A percentile compares a stretch with the other conserved stretches of the same genome.
Evolutionary conservation across 2,329 filamentous ascomycete genomes (phyloP).

Genomic region (Nothomitra cinnamomea): DNA sequence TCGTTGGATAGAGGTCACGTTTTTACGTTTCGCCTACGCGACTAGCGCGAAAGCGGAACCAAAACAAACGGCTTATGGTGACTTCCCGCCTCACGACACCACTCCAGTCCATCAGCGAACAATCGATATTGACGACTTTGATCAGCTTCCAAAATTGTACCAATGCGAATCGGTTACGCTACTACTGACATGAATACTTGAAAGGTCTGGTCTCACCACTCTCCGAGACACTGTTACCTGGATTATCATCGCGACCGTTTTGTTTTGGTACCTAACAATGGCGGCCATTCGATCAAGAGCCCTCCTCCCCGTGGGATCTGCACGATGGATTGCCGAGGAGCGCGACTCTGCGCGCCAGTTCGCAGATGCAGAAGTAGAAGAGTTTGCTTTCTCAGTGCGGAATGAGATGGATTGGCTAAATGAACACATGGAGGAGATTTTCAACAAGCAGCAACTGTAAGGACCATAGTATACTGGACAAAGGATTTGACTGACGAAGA

Average conservation of each 20-base stretch:
- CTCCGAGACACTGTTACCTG: too few relatives aligned
- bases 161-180: neutral
- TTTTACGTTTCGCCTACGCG: neutral
- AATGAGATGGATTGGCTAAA: conserved; percentile 98
- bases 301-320: conserved; percentile 58
- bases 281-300: conserved; percentile 20
- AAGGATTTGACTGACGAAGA: conserved; percentile 5
- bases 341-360: conserved; percentile 61
- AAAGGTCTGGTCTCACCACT: too few relatives aligned
- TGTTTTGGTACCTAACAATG: conserved; percentile 5
- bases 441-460: conserved; percentile 73
- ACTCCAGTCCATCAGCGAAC: neutral
- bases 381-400: conserved; percentile 78
- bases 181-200: neutral
- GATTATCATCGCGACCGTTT: neutral
- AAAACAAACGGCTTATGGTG: conserved; percentile 3
- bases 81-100: neutral
- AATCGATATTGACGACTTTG: neutral
- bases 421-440: conserved; percentile 93
- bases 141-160: neutral
- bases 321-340: conserved; percentile 74
- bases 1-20: neutral
- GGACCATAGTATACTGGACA: conserved; percentile 17
- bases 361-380: conserved; percentile 67
- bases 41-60: conserved; percentile 1